Percentiles rank a stretch among this genome's conserved stretches.
phyloP scores from a whole-genome alignment of 2,329 filamentous ascomycete species.

The Colletotrichum limetticola region DNA sequence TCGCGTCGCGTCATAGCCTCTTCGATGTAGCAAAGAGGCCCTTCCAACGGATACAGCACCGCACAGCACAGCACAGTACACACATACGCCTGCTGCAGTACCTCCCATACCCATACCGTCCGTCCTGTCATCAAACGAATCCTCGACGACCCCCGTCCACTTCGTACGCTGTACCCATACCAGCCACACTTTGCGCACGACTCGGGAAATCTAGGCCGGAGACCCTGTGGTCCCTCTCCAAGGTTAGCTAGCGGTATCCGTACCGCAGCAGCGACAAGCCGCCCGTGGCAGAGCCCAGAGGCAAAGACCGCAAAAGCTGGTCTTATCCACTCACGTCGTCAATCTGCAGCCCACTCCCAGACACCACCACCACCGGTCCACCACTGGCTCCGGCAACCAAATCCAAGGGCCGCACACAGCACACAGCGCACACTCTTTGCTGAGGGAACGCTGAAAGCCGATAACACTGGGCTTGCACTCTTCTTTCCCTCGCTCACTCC shows the following conservation, averaged over 20 bases:
- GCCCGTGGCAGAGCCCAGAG: conserved; percentile 8
- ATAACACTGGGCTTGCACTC: conserved; percentile 3
- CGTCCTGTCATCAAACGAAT: conserved; percentile 1
- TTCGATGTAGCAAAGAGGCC: conserved; percentile 24
- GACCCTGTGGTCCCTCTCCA: conserved; percentile 21
- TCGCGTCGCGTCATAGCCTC: not conserved
- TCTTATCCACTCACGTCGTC: not conserved
- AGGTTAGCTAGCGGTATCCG: conserved; percentile 25
- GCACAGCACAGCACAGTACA: not conserved
- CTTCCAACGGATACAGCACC: not conserved
- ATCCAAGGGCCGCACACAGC: not conserved
- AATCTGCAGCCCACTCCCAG: not conserved
- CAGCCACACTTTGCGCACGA: conserved; percentile 29
- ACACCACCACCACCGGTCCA: not conserved
- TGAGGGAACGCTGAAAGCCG: conserved; percentile 10
- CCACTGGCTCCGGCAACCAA: not conserved
- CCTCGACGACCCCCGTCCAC: conserved; percentile 4
- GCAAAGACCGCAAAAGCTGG: conserved; percentile 18
- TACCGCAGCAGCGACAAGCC: conserved; percentile 11
- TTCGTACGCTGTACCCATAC: conserved; percentile 3
- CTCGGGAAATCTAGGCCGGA: conserved; percentile 25
- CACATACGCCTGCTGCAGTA: not conserved
- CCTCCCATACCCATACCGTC: not conserved
- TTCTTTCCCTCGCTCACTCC: not conserved
- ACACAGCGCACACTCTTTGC: conserved; percentile 24